Base-by-base conservation (phyloP, 2,329 filamentous ascomycete genomes). In the Capronia epimyces region DNA sequence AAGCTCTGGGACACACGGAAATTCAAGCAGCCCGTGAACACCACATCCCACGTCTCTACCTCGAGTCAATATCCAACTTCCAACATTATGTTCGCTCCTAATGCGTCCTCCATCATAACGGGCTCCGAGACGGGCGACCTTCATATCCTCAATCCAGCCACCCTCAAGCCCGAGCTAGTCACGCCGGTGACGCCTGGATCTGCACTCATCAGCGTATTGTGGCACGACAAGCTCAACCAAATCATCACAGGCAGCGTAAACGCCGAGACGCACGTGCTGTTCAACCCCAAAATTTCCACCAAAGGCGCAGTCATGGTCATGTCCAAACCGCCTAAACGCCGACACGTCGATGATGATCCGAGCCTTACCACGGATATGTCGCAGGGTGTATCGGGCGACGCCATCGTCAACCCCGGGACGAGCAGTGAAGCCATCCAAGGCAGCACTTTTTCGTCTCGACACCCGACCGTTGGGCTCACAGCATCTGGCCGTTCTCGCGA, bases 1-100 rank as follows among this genome's bases (percentile, higher is more conserved):
- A 97, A 97, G 71, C 77, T 96, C 1, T 98, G 93, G 93, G 93
- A 98, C 66, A 94, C 85, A 2, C 82, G 93, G 52, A 97, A 96
- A 65, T 95, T 98, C 75, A 97, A 93, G 66, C 77, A 85, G 50
- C 89, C 93, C 3, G 78, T 98, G 12, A 87, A 89, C 42, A 87
- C 83, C 1, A 81, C 88, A 13, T 73, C 83, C 4, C 89, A 95
- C 67, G 70, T 80, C 1, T 95, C 91, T 1, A 95, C 87, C 12
- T 91, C 89, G 1, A 82, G 84, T 51, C 83, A 89, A 63, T 95
- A 87, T 66, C 81, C 87, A 0, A 90, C 87, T 53, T 86, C 83
- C 46, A 95, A 89, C 65, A 95, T 98, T 65, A 80, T 81, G 56
- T 98, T 97, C 72, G 87, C 89, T 24, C 90, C 91, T 3, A 87